Evolutionary conservation across 78 protist species (phyloP).

Genomic region (Dictyostelium capitatum): DNA sequence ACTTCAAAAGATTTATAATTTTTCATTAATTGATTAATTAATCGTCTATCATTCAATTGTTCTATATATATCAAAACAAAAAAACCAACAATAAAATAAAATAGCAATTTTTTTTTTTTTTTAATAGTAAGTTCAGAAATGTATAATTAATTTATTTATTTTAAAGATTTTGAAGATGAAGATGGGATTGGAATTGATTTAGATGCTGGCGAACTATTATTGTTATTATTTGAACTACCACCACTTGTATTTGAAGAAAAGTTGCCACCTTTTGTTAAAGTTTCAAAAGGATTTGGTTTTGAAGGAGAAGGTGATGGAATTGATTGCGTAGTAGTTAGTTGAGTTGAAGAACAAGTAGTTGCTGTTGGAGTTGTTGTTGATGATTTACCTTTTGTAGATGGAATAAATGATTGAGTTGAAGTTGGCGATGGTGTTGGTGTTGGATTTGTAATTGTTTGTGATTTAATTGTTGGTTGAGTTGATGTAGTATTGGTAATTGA

Average conservation of each 20-base stretch:
- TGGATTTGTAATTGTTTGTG: background rate
- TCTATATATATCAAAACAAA: too few relatives aligned
- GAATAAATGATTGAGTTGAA: background rate
- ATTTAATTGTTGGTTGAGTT: background rate
- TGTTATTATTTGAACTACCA: background rate
- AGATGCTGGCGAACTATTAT: background rate
- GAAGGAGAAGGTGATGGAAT: background rate
- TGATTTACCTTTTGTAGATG: background rate
- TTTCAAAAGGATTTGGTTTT: background rate
- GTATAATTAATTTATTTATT: background rate
- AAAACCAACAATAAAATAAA: too few relatives aligned
- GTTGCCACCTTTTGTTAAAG: background rate
- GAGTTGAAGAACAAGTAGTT: too few relatives aligned
- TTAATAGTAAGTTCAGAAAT: too few relatives aligned
- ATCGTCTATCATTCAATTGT: too few relatives aligned
- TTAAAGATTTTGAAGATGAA: slow-evolving; percentile 11
- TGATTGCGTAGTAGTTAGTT: background rate
- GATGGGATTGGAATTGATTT: slow-evolving; percentile 29
- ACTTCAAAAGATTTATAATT: too few relatives aligned
- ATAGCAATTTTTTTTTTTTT: too few relatives aligned
- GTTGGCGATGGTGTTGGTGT: slow-evolving; percentile 7
- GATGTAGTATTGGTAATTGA: background rate
- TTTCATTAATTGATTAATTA: too few relatives aligned
- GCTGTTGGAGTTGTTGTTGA: background rate
- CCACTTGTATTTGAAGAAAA: background rate